phyloP scores from a whole-genome alignment of 352 stramenopile genomes.

The Phytophthora idaei region DNA sequence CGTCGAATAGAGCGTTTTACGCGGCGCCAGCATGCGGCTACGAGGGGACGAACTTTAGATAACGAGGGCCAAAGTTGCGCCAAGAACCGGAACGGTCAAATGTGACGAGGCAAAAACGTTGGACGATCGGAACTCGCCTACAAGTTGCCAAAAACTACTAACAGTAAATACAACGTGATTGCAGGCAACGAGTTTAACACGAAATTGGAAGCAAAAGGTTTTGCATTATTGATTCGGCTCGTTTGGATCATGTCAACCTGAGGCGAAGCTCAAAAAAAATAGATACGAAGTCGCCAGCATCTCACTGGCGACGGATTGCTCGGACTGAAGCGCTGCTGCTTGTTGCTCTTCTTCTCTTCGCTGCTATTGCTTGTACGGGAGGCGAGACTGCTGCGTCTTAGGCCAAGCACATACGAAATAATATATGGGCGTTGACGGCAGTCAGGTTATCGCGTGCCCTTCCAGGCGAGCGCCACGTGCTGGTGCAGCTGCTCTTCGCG shows the following conservation, averaged over 20 bases:
- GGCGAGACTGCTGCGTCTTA: background rate
- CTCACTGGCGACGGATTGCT: slow-evolving; percentile 11
- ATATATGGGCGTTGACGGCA: slow-evolving; percentile 13
- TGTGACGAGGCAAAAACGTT: slow-evolving; percentile 24
- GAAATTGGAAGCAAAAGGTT: slow-evolving; percentile 1
- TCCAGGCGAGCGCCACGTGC: slow-evolving; percentile 70
- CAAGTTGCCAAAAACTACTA: background rate
- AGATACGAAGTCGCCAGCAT: slow-evolving; percentile 19
- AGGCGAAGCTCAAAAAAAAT: slow-evolving; percentile 21
- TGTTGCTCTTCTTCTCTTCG: slow-evolving; percentile 4
- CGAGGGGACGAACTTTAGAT: slow-evolving; percentile 22
- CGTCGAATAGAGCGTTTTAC: slow-evolving; percentile 84
- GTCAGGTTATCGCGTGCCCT: slow-evolving; percentile 53
- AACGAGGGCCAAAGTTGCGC: slow-evolving; percentile 7
- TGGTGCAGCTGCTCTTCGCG: slow-evolving; percentile 61
- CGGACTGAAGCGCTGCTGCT: slow-evolving; percentile 1
- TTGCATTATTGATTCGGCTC: slow-evolving; percentile 22
- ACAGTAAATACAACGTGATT: too few relatives aligned
- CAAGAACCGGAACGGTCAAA: slow-evolving; percentile 23
- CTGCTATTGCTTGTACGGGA: background rate
- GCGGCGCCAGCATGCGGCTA: slow-evolving; percentile 66
- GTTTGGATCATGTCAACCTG: background rate
- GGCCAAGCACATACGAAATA: slow-evolving; percentile 14
- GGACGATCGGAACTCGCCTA: background rate
- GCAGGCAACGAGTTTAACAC: background rate